phyloP scores from a whole-genome alignment of 257 asterid genomes.

The Petunia secreta region DNA sequence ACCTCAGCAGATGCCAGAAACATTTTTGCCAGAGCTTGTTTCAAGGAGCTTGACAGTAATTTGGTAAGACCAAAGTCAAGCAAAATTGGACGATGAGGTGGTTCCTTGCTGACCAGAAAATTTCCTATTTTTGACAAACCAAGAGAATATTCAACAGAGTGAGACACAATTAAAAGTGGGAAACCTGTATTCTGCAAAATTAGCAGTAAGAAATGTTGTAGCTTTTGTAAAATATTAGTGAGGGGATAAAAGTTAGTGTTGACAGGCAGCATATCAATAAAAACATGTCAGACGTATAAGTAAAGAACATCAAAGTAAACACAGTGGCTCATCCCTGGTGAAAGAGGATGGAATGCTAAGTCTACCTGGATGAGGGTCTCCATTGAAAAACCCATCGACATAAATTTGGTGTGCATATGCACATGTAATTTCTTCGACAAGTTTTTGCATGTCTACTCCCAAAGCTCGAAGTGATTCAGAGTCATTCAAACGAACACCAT shows the following conservation, averaged over 20 bases:
- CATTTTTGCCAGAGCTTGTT: constrained; percentile 96
- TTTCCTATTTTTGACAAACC: constrained; percentile 59
- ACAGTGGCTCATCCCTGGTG: neutral
- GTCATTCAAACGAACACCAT: constrained; percentile 89
- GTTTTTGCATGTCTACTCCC: constrained; percentile 89
- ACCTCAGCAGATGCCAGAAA: constrained; percentile 98
- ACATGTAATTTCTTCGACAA: constrained; percentile 94
- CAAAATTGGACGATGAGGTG: constrained; percentile 93
- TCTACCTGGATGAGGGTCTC: constrained; percentile 98
- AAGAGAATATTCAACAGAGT: constrained; percentile 29
- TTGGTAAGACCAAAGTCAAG: constrained; percentile 98
- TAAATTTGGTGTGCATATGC: constrained; percentile 99
- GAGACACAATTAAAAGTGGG: neutral
- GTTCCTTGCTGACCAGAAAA: constrained; percentile 92
- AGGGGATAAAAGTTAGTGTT: neutral
- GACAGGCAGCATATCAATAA: constrained; percentile 16
- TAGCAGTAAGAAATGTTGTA: neutral
- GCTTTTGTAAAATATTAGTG: neutral
- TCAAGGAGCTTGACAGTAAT: constrained; percentile 66
- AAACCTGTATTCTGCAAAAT: neutral
- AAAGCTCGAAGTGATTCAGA: constrained; percentile 68
- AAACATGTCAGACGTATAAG: neutral
- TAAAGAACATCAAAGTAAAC: neutral
- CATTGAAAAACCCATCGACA: constrained; percentile 97
- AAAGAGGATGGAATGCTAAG: neutral